Evolutionary conservation across 2,329 filamentous ascomycete genomes (phyloP), one percentile per base, ranked within the genome.

Genomic region (Xenoacremonium recifei): DNA sequence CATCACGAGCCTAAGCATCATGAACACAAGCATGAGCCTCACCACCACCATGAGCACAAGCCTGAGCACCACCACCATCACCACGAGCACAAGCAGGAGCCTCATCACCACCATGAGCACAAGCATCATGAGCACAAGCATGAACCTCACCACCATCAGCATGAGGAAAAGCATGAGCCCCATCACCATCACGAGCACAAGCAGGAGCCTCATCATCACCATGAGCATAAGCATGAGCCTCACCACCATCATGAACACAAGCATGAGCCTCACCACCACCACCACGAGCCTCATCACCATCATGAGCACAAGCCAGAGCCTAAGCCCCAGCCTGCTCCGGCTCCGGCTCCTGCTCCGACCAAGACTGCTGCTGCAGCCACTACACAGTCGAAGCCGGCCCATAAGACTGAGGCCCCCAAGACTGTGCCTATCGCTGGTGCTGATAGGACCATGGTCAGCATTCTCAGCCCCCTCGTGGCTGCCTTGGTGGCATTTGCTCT

Each of bases 391-490:
- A 39, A 19, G 23, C 37, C 18, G 23, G 44, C 30, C 25, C 44
- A 6, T 16, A 31, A 21, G 27, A 32, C 18, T 23, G 23, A 27
- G 23, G 30, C 37, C 16, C 55, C 55, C 6, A 6, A 43, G 19
- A 46, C 40, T 13, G 54, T 58, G 13, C 41, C 51, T 23, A 45
- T 48, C 16, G 49, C 53, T n/a, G 50, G 35, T 7, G 51, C 42
- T 6, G 49, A 29, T 25, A 51, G 39, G 40, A 44, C 37, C n/a
- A 36, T 36, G 27, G 40, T 45, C 40, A 51, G 55, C 10, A 37
- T 42, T 5, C 19, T 37, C 12, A 29, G 42, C 31, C 29, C 48
- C 13, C 37, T 42, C 7, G 3, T 57, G 34, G 48, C 40, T 11
- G 51, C 45, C 13, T 16, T 57, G 36, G 35, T 20, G 30, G 32